A percentile compares a stretch with the other conserved stretches of the same genome.
Conservation (phyloP, 768 basidiomycete species). For the Coprinopsis sp. region DNA sequence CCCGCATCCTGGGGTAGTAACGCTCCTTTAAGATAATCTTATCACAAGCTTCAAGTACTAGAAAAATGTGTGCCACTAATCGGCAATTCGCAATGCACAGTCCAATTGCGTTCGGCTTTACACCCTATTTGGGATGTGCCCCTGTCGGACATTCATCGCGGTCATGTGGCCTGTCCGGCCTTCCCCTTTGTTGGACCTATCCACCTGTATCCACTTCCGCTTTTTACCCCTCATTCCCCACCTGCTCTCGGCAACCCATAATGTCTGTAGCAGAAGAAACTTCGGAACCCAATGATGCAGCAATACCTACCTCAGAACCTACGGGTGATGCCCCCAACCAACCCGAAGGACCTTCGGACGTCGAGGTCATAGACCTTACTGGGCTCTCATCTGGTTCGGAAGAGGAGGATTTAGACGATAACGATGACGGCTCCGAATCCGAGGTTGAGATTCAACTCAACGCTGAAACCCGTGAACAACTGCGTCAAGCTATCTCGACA, state of each 20-base stretch:
- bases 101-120: too few relatives aligned
- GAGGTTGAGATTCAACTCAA: conserved; percentile 35
- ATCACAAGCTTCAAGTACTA: too few relatives aligned
- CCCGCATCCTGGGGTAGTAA: conserved; percentile 35
- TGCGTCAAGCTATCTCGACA: conserved; percentile 38
- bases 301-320: too few relatives aligned
- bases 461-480: conserved; percentile 35
- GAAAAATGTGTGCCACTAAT: too few relatives aligned
- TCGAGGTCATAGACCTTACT: conserved; percentile 43
- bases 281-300: too few relatives aligned
- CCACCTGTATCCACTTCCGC: neutral
- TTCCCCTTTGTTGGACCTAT: neutral
- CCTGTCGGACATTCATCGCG: too few relatives aligned
- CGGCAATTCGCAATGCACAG: too few relatives aligned
- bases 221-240: neutral
- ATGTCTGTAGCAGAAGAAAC: too few relatives aligned
- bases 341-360: too few relatives aligned
- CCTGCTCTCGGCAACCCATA: neutral
- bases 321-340: too few relatives aligned
- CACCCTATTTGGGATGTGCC: too few relatives aligned
- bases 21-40: conserved; percentile 7
- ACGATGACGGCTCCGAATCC: conserved; percentile 24
- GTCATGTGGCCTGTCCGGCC: too few relatives aligned
- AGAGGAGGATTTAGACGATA: conserved; percentile 13
- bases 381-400: conserved; percentile 25